Evolutionary conservation across 2,329 filamentous ascomycete species (phyloP).

Genomic region (Neocatenulostroma microsporum): DNA sequence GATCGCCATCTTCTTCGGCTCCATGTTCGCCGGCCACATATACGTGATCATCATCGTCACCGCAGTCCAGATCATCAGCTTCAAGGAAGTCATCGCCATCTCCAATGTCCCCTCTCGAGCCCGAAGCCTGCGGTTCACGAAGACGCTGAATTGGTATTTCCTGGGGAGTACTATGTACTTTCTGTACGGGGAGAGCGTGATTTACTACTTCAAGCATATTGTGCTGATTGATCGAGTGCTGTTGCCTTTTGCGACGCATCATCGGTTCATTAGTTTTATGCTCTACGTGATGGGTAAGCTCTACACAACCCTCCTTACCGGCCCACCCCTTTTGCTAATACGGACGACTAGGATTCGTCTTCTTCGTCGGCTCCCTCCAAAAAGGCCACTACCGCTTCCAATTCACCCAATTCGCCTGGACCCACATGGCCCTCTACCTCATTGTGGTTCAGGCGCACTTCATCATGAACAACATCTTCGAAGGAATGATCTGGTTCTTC

Average conservation of each 20-base stretch:
- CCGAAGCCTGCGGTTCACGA: conserved; percentile 84
- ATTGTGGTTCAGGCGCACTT: conserved; percentile 98
- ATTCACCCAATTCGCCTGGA: conserved; percentile 99
- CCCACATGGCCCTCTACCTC: conserved; percentile 96
- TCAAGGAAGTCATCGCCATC: conserved; percentile 99
- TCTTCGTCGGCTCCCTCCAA: conserved; percentile 91
- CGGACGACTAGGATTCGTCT: conserved; percentile 69
- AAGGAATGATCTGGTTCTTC: conserved; percentile 99
- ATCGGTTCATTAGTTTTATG: conserved; percentile 97
- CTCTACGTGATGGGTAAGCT: conserved; percentile 88
- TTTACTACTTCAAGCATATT: conserved; percentile 99
- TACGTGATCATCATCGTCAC: conserved; percentile 94
- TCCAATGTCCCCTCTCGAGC: conserved; percentile 88
- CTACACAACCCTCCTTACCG: too few species aligned
- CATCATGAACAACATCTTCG: conserved; percentile 99
- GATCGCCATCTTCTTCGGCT: conserved; percentile 85
- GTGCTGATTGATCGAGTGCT: conserved; percentile 89
- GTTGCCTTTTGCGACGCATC: conserved; percentile 88
- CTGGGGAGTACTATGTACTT: conserved; percentile 99
- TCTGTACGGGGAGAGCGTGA: conserved; percentile 94
- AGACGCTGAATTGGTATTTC: conserved; percentile 98
- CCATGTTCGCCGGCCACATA: conserved; percentile 93
- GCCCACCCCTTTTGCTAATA: background rate
- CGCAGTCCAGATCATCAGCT: conserved; percentile 88
- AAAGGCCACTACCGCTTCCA: conserved; percentile 97